These are phyloP conservation scores for Camellia oleifera DNA, from an alignment of 179 eudicot genomes.

Conservation along the genomic window DNA sequence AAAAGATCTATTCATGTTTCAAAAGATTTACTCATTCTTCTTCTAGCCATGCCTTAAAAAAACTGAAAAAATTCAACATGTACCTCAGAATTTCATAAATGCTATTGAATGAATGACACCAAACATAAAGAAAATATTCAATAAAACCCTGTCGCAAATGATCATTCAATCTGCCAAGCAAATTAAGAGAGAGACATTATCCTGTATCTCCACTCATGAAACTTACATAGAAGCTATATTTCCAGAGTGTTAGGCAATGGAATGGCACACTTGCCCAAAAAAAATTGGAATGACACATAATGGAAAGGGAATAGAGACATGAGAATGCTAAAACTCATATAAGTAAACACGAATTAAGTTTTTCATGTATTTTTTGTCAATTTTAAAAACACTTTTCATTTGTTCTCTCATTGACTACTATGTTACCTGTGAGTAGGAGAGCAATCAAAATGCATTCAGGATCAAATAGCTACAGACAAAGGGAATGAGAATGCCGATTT, in stretches of 20 bases:
- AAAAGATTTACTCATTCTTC: neutral
- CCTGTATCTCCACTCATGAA: neutral
- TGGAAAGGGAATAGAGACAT: neutral
- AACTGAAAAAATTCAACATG: no score
- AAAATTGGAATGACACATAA: neutral
- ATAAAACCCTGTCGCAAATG: no score
- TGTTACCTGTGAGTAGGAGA: neutral
- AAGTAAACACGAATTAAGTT: neutral
- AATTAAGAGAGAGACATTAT: neutral
- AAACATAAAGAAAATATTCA: no score
- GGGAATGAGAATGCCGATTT: neutral
- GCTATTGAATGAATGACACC: no score
- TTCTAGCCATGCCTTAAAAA: no score
- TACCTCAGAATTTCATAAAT: no score
- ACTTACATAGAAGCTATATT: no score
- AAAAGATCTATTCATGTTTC: neutral
- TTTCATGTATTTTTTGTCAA: neutral
- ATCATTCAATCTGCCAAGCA: no score
- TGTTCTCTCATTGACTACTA: neutral
- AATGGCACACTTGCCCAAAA: no score
- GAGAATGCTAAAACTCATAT: neutral
- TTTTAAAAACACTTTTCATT: neutral
- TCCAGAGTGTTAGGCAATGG: neutral
- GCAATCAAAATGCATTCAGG: neutral
- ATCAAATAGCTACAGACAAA: neutral